Evolutionary conservation across 140 eudicot genomes (phyloP).

Genomic region (Bidens hawaiensis): DNA sequence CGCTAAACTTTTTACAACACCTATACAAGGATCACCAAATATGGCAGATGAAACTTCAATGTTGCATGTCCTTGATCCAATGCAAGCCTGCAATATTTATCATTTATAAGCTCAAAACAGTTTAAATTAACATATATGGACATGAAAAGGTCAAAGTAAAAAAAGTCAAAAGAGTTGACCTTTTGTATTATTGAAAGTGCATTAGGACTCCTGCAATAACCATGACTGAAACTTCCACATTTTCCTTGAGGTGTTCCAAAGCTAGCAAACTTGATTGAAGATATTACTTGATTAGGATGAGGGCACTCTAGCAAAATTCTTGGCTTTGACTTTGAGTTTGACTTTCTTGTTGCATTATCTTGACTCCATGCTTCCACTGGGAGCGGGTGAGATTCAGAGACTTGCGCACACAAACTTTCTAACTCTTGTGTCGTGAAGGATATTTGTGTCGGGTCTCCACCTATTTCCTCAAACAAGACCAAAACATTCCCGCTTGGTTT

Average conservation of each 20-base stretch:
- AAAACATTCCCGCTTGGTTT: constrained; percentile 59
- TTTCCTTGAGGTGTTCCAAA: constrained; percentile 84
- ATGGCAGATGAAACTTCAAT: constrained; percentile 47
- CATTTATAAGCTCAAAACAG: background rate
- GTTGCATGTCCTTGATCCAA: constrained; percentile 68
- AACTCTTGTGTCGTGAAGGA: constrained; percentile 56
- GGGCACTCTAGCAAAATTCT: constrained; percentile 62
- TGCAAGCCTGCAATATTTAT: constrained; percentile 56
- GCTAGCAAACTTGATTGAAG: constrained; percentile 87
- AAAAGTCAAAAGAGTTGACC: constrained; percentile 29
- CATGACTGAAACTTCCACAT: constrained; percentile 85
- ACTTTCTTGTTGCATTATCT: constrained; percentile 33
- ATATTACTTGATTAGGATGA: constrained; percentile 60
- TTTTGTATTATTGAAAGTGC: constrained; percentile 63
- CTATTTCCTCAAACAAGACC: constrained; percentile 78
- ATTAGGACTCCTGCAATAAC: constrained; percentile 60
- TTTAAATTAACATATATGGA: background rate
- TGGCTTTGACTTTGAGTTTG: constrained; percentile 53
- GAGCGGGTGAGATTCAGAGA: constrained; percentile 69
- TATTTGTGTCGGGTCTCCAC: constrained; percentile 85
- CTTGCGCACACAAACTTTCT: constrained; percentile 63
- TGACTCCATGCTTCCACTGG: constrained; percentile 71
- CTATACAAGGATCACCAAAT: too few relatives aligned
- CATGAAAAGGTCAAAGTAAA: background rate
- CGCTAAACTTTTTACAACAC: too few relatives aligned